These are phyloP conservation scores for Solanum hybrid DNA, from an alignment of 305 asterid genomes.

Conservation along the genomic window DNA sequence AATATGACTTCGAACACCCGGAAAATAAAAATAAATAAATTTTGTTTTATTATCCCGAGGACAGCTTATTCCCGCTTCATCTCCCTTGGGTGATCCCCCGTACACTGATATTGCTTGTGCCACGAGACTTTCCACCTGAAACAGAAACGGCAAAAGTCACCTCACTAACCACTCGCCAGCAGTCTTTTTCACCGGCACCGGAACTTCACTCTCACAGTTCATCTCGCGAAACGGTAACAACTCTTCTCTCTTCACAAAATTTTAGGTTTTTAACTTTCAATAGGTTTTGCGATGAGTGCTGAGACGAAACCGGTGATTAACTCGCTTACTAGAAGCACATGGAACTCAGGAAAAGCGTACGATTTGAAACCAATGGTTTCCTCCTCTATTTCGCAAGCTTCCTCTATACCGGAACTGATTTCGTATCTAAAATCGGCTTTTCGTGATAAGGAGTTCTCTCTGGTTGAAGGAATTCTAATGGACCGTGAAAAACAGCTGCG, in stretches of 20 bases:
- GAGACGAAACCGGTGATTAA: neutral
- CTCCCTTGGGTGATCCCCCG: neutral
- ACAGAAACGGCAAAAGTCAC: neutral
- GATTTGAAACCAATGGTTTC: neutral
- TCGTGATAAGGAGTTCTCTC: neutral
- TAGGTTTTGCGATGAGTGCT: neutral
- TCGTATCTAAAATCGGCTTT: neutral
- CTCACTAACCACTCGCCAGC: neutral
- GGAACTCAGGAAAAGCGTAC: neutral
- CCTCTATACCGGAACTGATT: neutral
- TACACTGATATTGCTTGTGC: neutral
- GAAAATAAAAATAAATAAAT: too few species aligned
- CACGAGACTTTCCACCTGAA: neutral
- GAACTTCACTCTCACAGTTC: neutral
- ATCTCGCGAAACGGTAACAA: neutral
- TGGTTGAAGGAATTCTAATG: neutral
- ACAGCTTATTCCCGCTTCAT: neutral
- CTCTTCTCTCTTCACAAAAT: neutral
- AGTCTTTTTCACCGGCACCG: neutral
- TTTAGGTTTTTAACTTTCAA: neutral
- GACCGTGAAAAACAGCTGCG: neutral
- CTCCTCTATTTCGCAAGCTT: neutral
- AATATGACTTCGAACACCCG: accelerated
- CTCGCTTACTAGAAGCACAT: neutral
- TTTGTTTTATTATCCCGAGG: neutral